phyloP scores from a whole-genome alignment of 2,329 filamentous ascomycete genomes.

The Cytospora paraplurivora region DNA sequence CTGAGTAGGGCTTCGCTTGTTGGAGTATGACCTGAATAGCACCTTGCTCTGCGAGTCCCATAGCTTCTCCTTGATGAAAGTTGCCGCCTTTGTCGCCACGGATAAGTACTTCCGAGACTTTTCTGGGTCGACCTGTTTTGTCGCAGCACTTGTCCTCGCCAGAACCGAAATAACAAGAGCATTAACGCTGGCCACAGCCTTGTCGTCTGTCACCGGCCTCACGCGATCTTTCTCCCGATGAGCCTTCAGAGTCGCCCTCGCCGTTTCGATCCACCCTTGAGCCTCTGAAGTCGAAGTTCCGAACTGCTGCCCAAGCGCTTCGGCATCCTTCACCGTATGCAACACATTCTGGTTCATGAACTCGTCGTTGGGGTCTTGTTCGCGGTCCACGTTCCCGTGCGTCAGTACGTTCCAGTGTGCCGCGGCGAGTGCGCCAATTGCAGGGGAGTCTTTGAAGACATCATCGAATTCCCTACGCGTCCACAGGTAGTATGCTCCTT shows the following conservation, averaged over 20 bases:
- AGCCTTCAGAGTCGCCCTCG: slow-evolving; percentile 67
- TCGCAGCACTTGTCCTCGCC: slow-evolving; percentile 70
- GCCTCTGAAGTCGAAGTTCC: slow-evolving; percentile 71
- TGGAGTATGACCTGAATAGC: slow-evolving; percentile 74
- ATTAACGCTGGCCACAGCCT: slow-evolving; percentile 86
- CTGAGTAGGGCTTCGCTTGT: slow-evolving; percentile 62
- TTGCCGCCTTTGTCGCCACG: slow-evolving; percentile 68
- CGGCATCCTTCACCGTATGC: slow-evolving; percentile 66
- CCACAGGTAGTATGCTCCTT: slow-evolving; percentile 96
- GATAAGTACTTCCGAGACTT: slow-evolving; percentile 62
- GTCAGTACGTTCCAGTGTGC: slow-evolving; percentile 82
- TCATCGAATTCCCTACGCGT: slow-evolving; percentile 82
- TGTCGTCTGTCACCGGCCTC: slow-evolving; percentile 80
- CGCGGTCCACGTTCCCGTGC: slow-evolving; percentile 81
- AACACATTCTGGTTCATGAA: slow-evolving; percentile 94
- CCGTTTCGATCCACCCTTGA: slow-evolving; percentile 64
- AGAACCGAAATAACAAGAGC: slow-evolving; percentile 83
- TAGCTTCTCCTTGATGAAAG: slow-evolving; percentile 72
- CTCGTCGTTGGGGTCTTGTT: slow-evolving; percentile 88
- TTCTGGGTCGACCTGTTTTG: slow-evolving; percentile 61
- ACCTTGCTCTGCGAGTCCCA: slow-evolving; percentile 66
- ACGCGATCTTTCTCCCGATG: slow-evolving; percentile 75
- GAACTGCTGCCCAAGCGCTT: slow-evolving; percentile 74
- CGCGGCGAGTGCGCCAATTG: slow-evolving; percentile 73
- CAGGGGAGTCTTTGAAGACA: slow-evolving; percentile 57